Evolutionary conservation across 768 basidiomycete genomes (phyloP).

Genomic region (Scleroderma citrinum): DNA sequence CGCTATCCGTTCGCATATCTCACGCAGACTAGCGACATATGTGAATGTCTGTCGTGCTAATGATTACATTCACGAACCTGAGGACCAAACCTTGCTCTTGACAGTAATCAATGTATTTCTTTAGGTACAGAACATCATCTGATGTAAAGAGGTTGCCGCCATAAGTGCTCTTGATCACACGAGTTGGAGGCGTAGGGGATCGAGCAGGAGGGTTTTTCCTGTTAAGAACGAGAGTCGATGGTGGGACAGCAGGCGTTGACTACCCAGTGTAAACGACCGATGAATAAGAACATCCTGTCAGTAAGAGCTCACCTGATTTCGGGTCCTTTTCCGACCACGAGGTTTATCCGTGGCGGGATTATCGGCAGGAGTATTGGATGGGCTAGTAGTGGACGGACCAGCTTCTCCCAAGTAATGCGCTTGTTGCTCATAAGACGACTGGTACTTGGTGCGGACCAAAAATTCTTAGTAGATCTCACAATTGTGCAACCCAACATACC

Average conservation of each 20-base stretch:
- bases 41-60: slow-evolving; percentile 24
- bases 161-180: slow-evolving; percentile 84
- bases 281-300: background rate
- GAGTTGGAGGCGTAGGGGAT: slow-evolving; percentile 77
- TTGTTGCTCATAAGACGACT: slow-evolving; percentile 50
- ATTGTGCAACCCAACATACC: slow-evolving; percentile 14
- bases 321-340: slow-evolving; percentile 65
- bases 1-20: slow-evolving; percentile 84
- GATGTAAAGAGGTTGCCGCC: slow-evolving; percentile 84
- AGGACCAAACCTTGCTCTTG: slow-evolving; percentile 82
- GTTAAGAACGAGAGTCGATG: slow-evolving; percentile 61
- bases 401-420: slow-evolving; percentile 53
- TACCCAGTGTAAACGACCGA: slow-evolving; percentile 17
- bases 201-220: slow-evolving; percentile 62
- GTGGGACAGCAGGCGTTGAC: slow-evolving; percentile 60
- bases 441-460: slow-evolving; percentile 37
- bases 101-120: slow-evolving; percentile 87
- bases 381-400: slow-evolving; percentile 39
- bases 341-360: slow-evolving; percentile 36
- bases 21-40: slow-evolving; percentile 40
- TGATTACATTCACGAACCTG: slow-evolving; percentile 40
- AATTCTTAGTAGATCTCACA: slow-evolving; percentile 1
- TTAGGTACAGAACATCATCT: slow-evolving; percentile 78
- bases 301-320: slow-evolving; percentile 43
- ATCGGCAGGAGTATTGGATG: slow-evolving; percentile 29